These are phyloP conservation scores for Hanseniaspora vineae DNA, from an alignment of 805 yeast species.

Conservation along the genomic window DNA sequence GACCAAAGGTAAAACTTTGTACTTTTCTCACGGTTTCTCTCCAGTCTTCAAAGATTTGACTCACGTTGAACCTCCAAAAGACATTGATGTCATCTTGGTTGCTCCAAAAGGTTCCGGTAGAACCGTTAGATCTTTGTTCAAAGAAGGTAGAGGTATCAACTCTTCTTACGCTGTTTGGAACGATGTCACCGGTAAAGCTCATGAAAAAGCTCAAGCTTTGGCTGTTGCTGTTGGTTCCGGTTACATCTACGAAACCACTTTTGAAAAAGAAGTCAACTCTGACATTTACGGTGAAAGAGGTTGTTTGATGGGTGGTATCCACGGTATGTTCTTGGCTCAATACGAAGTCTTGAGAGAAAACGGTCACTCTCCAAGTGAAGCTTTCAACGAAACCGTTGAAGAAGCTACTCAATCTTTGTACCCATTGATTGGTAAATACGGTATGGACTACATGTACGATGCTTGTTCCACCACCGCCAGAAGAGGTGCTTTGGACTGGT, in stretches of 20 bases:
- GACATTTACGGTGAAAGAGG: constrained; percentile 99
- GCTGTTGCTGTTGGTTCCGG: constrained; percentile 99
- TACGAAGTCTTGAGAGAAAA: constrained; percentile 99
- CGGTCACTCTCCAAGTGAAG: constrained; percentile 99
- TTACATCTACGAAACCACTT: constrained; percentile 98
- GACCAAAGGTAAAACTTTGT: constrained; percentile 94
- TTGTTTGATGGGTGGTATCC: constrained; percentile 99
- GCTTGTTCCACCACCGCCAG: constrained; percentile 99
- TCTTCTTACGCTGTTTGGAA: constrained; percentile 99
- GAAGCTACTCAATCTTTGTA: constrained; percentile 99
- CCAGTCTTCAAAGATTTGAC: constrained; percentile 98
- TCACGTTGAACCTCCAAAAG: constrained; percentile 87
- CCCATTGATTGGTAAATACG: constrained; percentile 98
- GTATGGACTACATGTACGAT: constrained; percentile 99
- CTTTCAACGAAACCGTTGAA: constrained; percentile 99
- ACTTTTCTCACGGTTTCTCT: constrained; percentile 99
- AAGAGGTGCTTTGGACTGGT: constrained; percentile 99
- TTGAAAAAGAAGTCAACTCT: constrained; percentile 97
- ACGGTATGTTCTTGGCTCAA: constrained; percentile 99
- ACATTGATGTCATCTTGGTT: constrained; percentile 93
- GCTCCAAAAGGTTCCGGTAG: constrained; percentile 99
- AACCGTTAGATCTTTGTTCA: constrained; percentile 97
- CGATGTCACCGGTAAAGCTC: constrained; percentile 97
- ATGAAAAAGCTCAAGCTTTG: constrained; percentile 96
- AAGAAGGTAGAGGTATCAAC: constrained; percentile 99